Percentiles rank a stretch among this genome's conserved stretches.
Conservation (phyloP, 768 basidiomycete species). For the Tephrocybe sp. region DNA sequence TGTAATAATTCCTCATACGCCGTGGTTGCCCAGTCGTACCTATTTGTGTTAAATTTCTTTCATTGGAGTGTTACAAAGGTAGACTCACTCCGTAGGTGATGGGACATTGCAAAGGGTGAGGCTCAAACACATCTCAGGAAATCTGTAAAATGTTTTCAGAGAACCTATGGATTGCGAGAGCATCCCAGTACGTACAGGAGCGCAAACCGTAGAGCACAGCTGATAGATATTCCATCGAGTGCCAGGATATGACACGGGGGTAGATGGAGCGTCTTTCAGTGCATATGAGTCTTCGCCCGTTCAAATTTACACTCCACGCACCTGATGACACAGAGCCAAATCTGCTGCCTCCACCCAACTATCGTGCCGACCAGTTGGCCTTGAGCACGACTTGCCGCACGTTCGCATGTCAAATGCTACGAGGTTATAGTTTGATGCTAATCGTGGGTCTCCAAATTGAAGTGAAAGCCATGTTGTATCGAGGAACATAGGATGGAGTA, state of each 20-base stretch:
- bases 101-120: constrained; percentile 69
- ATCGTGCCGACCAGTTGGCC: constrained; percentile 58
- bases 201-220: constrained; percentile 61
- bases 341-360: constrained; percentile 81
- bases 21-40: constrained; percentile 56
- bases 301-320: constrained; percentile 24
- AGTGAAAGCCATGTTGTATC: constrained; percentile 66
- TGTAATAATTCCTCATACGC: constrained; percentile 64
- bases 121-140: constrained; percentile 69
- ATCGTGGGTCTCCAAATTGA: constrained; percentile 65
- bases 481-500: constrained; percentile 67
- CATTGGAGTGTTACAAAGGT: not conserved
- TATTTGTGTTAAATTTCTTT: constrained; percentile 21
- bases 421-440: constrained; percentile 58
- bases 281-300: not conserved
- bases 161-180: not conserved
- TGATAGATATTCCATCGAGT: constrained; percentile 56
- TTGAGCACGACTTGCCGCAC: constrained; percentile 53
- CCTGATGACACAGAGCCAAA: constrained; percentile 63
- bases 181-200: constrained; percentile 46
- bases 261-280: constrained; percentile 51
- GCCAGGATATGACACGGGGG: constrained; percentile 73
- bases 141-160: constrained; percentile 36
- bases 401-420: constrained; percentile 75
- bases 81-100: constrained; percentile 60